These are phyloP conservation scores for Graphilbum sp. DNA, from an alignment of 2,329 filamentous ascomycete species.

Conservation along the genomic window DNA sequence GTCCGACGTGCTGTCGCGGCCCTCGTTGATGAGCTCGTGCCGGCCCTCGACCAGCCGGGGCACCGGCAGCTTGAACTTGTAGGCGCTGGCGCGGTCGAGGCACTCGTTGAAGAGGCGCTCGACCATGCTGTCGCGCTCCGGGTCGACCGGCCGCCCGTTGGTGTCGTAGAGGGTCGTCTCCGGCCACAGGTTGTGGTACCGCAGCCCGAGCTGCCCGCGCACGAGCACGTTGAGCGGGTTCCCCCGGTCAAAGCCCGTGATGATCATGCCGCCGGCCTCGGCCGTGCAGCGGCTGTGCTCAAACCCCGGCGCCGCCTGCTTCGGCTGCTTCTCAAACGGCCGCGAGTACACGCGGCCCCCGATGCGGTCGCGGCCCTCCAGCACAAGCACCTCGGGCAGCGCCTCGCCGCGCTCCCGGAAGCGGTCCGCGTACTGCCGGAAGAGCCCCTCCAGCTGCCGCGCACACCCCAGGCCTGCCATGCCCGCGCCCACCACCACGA, in stretches of 20 bases:
- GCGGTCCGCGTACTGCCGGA: conserved; percentile 58
- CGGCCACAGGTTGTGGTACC: conserved; percentile 67
- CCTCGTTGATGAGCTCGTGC: conserved; percentile 63
- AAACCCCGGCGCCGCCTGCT: not conserved
- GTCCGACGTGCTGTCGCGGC: conserved; percentile 54
- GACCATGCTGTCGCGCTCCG: conserved; percentile 61
- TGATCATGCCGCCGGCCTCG: conserved; percentile 96
- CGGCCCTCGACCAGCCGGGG: conserved; percentile 67
- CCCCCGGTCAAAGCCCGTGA: conserved; percentile 89
- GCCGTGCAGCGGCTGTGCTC: conserved; percentile 50
- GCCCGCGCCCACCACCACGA: conserved; percentile 84
- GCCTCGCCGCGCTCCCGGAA: conserved; percentile 50
- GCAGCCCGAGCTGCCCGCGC: conserved; percentile 73
- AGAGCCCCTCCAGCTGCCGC: conserved; percentile 75
- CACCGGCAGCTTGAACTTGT: conserved; percentile 61
- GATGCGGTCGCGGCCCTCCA: conserved; percentile 76
- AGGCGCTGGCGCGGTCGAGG: conserved; percentile 77
- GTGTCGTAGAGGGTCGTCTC: conserved; percentile 70
- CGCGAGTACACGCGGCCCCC: conserved; percentile 89
- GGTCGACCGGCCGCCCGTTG: conserved; percentile 62
- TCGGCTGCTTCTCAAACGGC: conserved; percentile 42
- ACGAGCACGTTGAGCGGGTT: conserved; percentile 88
- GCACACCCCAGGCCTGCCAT: conserved; percentile 87
- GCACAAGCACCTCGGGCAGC: conserved; percentile 56
- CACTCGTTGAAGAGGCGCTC: conserved; percentile 93